Percentiles rank a stretch among this genome's conserved stretches.
These are phyloP conservation scores for Lepidium africanum DNA, from an alignment of 345 rosid species.

Conservation along the genomic window DNA sequence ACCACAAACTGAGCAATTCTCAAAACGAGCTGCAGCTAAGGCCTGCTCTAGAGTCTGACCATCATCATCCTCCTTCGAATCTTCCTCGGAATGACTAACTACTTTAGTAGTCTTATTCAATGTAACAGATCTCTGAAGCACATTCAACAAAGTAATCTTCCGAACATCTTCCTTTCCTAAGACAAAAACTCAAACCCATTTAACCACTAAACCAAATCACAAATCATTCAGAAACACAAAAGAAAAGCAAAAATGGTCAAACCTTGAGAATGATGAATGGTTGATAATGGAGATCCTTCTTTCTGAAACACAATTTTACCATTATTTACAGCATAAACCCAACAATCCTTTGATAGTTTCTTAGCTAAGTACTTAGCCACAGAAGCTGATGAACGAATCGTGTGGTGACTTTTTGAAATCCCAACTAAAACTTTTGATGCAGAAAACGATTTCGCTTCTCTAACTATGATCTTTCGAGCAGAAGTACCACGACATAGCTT, in stretches of 20 bases:
- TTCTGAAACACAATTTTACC: constrained; percentile 66
- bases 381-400: constrained; percentile 54
- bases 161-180: constrained; percentile 46
- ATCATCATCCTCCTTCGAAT: constrained; percentile 4
- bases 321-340: constrained; percentile 62
- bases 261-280: constrained; percentile 39
- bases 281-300: constrained; percentile 43
- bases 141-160: constrained; percentile 41
- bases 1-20: constrained; percentile 60
- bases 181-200: background rate
- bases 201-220: background rate
- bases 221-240: background rate
- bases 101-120: constrained; percentile 42
- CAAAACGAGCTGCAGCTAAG: constrained; percentile 32
- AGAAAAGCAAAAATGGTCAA: background rate
- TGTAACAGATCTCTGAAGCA: constrained; percentile 49
- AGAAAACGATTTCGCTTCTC: constrained; percentile 61
- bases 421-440: constrained; percentile 72
- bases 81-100: constrained; percentile 22
- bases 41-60: constrained; percentile 39
- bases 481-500: constrained; percentile 82
- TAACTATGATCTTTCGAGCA: constrained; percentile 51
- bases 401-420: constrained; percentile 35
- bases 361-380: constrained; percentile 83
- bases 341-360: constrained; percentile 51